Evolutionary conservation across 352 stramenopile genomes (phyloP), one percentile per base, ranked within the genome.

Genomic region (Phytophthora ohioensis): DNA sequence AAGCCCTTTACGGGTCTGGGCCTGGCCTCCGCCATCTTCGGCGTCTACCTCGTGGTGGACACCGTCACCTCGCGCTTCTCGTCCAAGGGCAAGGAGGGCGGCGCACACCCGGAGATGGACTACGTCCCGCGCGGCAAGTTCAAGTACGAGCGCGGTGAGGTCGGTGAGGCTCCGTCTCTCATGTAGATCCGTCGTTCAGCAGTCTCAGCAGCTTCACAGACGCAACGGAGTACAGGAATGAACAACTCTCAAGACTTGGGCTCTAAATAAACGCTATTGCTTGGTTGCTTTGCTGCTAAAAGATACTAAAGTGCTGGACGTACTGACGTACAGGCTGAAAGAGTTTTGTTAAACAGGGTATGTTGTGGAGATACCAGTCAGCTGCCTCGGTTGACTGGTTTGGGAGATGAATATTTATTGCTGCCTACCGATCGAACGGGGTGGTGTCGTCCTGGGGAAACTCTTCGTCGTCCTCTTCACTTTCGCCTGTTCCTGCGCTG

Each of bases 1-100:
- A 96, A 96, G 81, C 88, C 88, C 17, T 90, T 96, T 67, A 90
- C 88, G 30, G 88, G 88, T 12, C 65, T 96, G 39, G 88, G 87
- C 46, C 82, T 87, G 59, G 88, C 87, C 32, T 84, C 87, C 38
- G 84, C 76, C 47, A 91, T 96, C 75, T 96, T 96, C 69, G 71
- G 84, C 63, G 80, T 86, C 46, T 96, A 96, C 69, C 75, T 93
- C 43, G 83, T 87, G 4, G 77, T 93, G 57, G 88, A 94, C 70
- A 35, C 76, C 12, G 55, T 94, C 69, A 83, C 71, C 13, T 71
- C 79, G 67, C 70, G 80, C 78, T 79, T 75, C 64, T 67, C 69
- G 59, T 68, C 64, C 32, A 47, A 67, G 54, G 66, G 66, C 72
- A 76, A 78, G 13, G 59, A 78, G 27, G 64, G 51, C 69, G 80